phyloP scores from a whole-genome alignment of 345 rosid genomes.

The Garcia nutans region DNA sequence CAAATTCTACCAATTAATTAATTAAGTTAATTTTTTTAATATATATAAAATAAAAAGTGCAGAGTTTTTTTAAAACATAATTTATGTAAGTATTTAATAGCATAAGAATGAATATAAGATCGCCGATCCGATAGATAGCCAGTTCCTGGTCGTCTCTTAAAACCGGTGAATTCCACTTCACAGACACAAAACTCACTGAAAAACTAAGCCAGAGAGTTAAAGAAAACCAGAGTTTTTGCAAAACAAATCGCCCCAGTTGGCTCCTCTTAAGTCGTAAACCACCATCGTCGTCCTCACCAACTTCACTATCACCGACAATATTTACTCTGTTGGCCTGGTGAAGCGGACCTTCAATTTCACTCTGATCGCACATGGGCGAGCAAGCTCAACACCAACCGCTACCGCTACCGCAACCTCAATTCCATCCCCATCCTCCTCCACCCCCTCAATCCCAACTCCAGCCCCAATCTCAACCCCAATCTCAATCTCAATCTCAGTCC shows the following conservation, averaged over 20 bases:
- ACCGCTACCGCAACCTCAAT: not conserved
- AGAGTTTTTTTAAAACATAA: no score
- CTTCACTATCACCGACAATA: slow-evolving; percentile 5
- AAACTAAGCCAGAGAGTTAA: no score
- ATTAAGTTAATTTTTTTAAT: no score
- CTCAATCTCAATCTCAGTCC: slow-evolving; percentile 30
- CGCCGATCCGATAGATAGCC: not conserved
- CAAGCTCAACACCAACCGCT: slow-evolving; percentile 33
- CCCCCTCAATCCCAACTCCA: not conserved
- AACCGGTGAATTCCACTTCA: not conserved
- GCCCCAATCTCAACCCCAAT: slow-evolving; percentile 30
- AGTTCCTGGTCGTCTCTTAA: not conserved
- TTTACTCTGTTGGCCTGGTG: not conserved
- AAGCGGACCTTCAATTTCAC: not conserved
- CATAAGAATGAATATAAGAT: no score
- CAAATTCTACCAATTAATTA: no score
- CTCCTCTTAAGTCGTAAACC: not conserved
- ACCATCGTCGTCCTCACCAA: not conserved
- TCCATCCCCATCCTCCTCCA: slow-evolving; percentile 4
- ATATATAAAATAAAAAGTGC: no score
- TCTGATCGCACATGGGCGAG: slow-evolving; percentile 65
- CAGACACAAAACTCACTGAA: not conserved
- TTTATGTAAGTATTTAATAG: no score
- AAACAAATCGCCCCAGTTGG: not conserved
- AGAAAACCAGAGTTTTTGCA: not conserved